These are phyloP conservation scores for Cenchrus fungigraminus DNA, from an alignment of 176 grass and related monocot species.

Conservation along the genomic window DNA sequence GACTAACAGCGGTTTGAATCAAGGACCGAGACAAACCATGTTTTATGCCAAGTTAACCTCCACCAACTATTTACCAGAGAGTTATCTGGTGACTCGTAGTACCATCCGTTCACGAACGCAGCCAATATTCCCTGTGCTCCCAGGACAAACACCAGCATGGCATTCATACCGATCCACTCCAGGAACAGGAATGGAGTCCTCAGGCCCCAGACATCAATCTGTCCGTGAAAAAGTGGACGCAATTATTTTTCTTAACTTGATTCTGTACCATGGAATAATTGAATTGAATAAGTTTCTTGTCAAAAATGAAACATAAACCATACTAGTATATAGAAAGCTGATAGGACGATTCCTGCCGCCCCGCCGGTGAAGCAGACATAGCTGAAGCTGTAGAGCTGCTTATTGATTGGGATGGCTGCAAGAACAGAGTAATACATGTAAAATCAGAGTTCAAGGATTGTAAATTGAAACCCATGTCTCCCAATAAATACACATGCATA, in stretches of 20 bases:
- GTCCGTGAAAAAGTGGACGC: neutral
- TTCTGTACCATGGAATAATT: neutral
- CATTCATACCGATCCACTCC: conserved; percentile 88
- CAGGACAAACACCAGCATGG: conserved; percentile 88
- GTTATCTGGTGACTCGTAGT: conserved; percentile 53
- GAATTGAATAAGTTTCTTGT: neutral
- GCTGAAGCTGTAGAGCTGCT: conserved; percentile 85
- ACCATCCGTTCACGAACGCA: conserved; percentile 73
- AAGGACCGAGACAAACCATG: no score
- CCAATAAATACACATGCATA: neutral
- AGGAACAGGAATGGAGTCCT: conserved; percentile 62
- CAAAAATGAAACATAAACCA: neutral
- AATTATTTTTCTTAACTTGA: neutral
- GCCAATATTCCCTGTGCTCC: conserved; percentile 74
- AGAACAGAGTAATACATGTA: neutral
- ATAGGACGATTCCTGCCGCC: conserved; percentile 67
- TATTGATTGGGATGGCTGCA: conserved; percentile 81
- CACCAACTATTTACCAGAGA: conserved; percentile 51
- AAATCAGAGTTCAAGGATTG: neutral
- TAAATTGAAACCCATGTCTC: neutral
- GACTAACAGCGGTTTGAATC: no score
- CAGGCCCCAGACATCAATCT: conserved; percentile 76
- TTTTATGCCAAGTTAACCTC: neutral
- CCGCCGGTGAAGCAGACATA: conserved; percentile 75
- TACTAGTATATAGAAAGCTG: conserved; percentile 75